Base-by-base conservation (phyloP, 2,329 filamentous ascomycete species). In the Pseudogymnoascus sp. region DNA sequence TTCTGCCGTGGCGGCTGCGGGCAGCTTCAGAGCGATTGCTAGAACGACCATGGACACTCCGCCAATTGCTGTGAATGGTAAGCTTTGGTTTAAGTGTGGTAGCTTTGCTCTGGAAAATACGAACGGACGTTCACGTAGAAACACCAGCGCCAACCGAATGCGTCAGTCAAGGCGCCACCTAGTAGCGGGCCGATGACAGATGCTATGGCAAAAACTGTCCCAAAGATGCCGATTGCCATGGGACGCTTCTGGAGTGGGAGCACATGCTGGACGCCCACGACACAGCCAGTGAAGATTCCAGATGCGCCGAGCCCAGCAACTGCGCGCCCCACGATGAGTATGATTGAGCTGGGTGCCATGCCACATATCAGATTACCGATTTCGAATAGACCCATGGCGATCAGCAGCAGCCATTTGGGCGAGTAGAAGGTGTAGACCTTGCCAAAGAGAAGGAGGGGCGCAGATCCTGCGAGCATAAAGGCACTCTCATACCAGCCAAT, bases 141-240 rank as follows among this genome's bases (percentile, higher is more conserved):
- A 43, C 70, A 72, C 70, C 69, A 71, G 53, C 71, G 61, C 71
- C 70, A 72, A 64, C 64, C 70, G 61, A 62, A 66, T 9, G 64
- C 62, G 4, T 74, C 74, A 12, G 73, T 76, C 60, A 75, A 75
- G 11, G 70, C 74, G 20, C 75, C 76, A 36, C 76, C 76, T 7
- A 76, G 60, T 9, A 70, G 37, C 3, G 68, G 68, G 61, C 68
- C 76, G 38, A 65, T 60, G 39, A 68, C 64, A 37, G 66, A 66
- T 22, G 68, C 64, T 39, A 69, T 62, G 25, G 65, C 66, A 38
- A 64, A 68, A 60, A 67, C 65, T 37, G 62, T 60, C 36, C 65
- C 66, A 25, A 68, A 37, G 5, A 66, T 53, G 15, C 65, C 65
- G n/a, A 63, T 64, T 30, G 65, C 65, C 39, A 65, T 63, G 3